Evolutionary conservation across 441 rosid species (phyloP), one percentile per base, ranked within the genome.

Genomic region (Capsella rubella): DNA sequence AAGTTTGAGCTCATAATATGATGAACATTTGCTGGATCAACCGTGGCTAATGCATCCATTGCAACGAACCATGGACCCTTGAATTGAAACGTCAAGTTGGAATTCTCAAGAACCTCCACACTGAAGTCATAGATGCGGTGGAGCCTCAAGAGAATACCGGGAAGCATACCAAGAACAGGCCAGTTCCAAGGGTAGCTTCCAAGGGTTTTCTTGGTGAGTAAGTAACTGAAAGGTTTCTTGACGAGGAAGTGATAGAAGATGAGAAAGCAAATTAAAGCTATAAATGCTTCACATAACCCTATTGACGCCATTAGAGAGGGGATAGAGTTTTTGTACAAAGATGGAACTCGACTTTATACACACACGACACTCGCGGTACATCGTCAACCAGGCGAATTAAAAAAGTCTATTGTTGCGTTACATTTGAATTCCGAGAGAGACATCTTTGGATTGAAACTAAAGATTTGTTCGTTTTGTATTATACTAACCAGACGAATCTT

Each of bases 1-100:
- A 72, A 78, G 64, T 84, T 76, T 35, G 84, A 42, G 64, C 37
- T 67, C 81, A 83, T 52, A 16, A 81, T 71, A 65, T 85, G 25
- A 40, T 74, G 82, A 3, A 83, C 34, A n/a, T 83, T 79, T 47
- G 77, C 37, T 14, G 86, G 86, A 69, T 85, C 81, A 7, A 2
- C 35, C 0, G 88, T 83, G 40, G 0, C 42, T 13, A 83, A 32
- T 2, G 49, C 14, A 45, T 80, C 73, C 69, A 75, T 78, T 64
- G 72, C 46, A 1, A 72, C 5, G 18, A 79, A 62, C 71, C 57
- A 82, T 21, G 64, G 40, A 4, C 56, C 56, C 54, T 50, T 50
- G 54, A 50, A 50, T 9, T 9, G 13, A 50, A 50, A 50, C 7
- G n/a, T 50, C 31, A 50, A 9, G 55, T 50, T 50, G 55, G 55